Percentiles rank a stretch among this genome's conserved stretches.
Conservation (phyloP, 2,329 filamentous ascomycete species). For the Alternaria sp. region DNA sequence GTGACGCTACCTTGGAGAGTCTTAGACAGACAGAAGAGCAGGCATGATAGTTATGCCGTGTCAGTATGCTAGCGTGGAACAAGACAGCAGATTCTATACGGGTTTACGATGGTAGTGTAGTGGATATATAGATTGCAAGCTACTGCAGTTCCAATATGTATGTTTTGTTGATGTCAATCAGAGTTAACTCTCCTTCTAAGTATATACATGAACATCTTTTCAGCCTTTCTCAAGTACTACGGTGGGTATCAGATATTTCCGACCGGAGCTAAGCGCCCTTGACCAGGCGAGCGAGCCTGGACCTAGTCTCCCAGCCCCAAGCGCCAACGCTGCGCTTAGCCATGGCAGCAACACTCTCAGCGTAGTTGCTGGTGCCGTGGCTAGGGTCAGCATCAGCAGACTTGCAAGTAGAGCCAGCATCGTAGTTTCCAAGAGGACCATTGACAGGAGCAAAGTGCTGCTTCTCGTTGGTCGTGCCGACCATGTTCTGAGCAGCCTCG, state of each 20-base stretch:
- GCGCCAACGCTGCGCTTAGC: constrained; percentile 26
- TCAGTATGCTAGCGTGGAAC: background rate
- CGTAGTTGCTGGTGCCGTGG: constrained; percentile 55
- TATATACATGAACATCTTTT: constrained; percentile 16
- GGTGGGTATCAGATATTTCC: background rate
- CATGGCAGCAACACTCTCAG: constrained; percentile 46
- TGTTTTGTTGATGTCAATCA: background rate
- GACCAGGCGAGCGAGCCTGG: constrained; percentile 21
- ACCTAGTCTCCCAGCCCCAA: constrained; percentile 31
- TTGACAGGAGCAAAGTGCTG: constrained; percentile 49
- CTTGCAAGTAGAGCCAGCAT: constrained; percentile 45
- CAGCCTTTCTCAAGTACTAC: background rate
- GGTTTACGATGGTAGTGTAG: background rate
- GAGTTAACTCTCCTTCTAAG: background rate
- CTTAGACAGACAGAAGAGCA: background rate
- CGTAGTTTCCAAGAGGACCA: constrained; percentile 48
- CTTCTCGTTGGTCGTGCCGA: constrained; percentile 50
- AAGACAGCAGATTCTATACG: background rate
- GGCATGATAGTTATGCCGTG: background rate
- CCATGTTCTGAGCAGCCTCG: constrained; percentile 55
- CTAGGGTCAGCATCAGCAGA: constrained; percentile 54
- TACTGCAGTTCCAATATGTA: background rate
- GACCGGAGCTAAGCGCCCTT: background rate
- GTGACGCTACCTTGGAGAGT: background rate
- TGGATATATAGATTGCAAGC: background rate